Evolutionary conservation across 331 rosid species (phyloP), one percentile per base, ranked within the genome.

Genomic region (Arachis monticola): DNA sequence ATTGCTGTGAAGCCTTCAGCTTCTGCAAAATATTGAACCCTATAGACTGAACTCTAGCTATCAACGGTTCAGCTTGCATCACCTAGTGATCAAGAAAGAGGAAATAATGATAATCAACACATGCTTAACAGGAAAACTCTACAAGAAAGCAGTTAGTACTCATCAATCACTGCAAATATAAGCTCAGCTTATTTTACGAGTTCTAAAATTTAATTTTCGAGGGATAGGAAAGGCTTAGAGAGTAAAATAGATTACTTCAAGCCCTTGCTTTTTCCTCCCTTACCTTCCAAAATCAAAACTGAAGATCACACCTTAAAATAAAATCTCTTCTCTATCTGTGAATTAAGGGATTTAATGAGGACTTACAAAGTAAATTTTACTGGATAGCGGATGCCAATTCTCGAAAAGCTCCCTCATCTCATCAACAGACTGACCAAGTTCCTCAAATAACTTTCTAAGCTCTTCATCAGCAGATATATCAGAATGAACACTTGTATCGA

Each of bases 361-460:
- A 88, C 96, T 87, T 86, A 90, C 98, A 78, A 88, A 88, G 75
- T 84, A 86, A 67, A 87, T 77, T 88, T 88, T 93, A 84, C 95
- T 93, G 14, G 79, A 93, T 72, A 93, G 75, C 27, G 83, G 87
- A 55, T 86, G 93, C 92, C 88, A 87, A 76, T 81, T 85, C 80
- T 79, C 86, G 58, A 86, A 72, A 64, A 86, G 91, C 76, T 83
- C 89, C 63, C 78, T 80, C 77, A 88, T 74, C 79, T 90, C 97
- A 60, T 83, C 92, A 45, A 90, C 70, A 68, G 83, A 70, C 8
- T 72, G 85, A 67, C 76, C 48, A 10, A 92, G 83, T 76, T 90
- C 93, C 81, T 87, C 84, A 47, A 86, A 82, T 75, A 80, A 76
- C 81, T 82, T 80, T 65, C 64, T 64, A 59, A 86, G 83, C 44